Base-by-base conservation (phyloP, 495 filamentous ascomycete genomes). In the Talaromyces wortmannii region DNA sequence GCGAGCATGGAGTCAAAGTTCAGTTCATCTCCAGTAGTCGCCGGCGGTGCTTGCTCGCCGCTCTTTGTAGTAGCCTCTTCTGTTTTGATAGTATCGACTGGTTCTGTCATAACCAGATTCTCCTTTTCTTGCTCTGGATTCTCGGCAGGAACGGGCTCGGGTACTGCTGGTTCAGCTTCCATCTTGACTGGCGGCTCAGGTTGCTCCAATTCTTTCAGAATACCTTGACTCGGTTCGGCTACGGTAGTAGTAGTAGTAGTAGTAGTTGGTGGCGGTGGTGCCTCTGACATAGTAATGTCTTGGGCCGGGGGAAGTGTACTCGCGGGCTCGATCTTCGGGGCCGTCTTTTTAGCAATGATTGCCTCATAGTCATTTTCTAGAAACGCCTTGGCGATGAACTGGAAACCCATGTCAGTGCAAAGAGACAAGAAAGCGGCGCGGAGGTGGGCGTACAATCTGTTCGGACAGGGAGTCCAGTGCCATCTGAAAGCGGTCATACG, bases 391-490 rank as follows among this genome's bases (percentile, higher is more conserved):
- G 74, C 74, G 42, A 77, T 72, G 45, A 75, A 74, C 73, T 76
- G 23, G 23, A 23, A 55, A 52, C 5, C 8, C 36, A 40, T 40
- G 36, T 40, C 36, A 40, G 36, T 40, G 36, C 5, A 23, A 23
- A 23, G 23, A 23, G 23, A 23, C 23, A 23, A 23, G 23, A 2
- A 23, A 23, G 23, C 23, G 23, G 23, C 23, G 23, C 23, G 23
- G 23, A 52, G 17, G 42, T 18, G 50, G 50, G 52, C 78, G 45
- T 66, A 80, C 78, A 61, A 81, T 81, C 54, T 80, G 71, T 36
- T 77, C 69, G 31, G 77, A 77, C 30, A 80, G 66, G 30, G 72
- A 70, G 61, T 81, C 78, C 48, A 81, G 58, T 6, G 78, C 76
- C 44, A 63, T 60, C 59, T 79, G 76, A 47, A 77, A 80, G 53